Conservation (phyloP, 306 rosid genomes). For the Potentilla sterilis region DNA sequence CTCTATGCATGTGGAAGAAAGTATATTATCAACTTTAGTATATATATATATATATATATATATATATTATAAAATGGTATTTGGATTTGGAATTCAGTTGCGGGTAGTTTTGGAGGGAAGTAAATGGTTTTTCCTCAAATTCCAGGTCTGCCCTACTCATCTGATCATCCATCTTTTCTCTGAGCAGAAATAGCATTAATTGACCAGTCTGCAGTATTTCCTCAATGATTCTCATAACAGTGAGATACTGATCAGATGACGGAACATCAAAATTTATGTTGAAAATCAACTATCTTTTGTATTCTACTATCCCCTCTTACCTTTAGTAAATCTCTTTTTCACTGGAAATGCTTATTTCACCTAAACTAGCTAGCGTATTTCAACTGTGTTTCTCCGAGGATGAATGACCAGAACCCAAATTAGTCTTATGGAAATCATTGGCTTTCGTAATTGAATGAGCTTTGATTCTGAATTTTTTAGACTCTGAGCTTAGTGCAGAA, state of each 20-base stretch:
- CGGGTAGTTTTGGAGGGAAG: slow-evolving; percentile 26
- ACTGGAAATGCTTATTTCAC: background rate
- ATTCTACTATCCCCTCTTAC: background rate
- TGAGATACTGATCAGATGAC: background rate
- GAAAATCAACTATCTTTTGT: background rate
- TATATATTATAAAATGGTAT: slow-evolving; percentile 5
- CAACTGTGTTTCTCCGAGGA: background rate
- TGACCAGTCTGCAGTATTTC: slow-evolving; percentile 42
- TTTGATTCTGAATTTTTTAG: background rate
- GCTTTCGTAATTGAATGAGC: background rate
- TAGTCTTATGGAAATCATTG: background rate
- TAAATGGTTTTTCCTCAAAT: slow-evolving; percentile 15
- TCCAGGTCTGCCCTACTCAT: slow-evolving; percentile 1
- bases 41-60: slow-evolving; percentile 13
- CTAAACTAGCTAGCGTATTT: background rate
- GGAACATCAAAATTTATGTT: slow-evolving; percentile 15
- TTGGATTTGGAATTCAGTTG: slow-evolving; percentile 30
- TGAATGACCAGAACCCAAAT: background rate
- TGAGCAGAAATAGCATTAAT: background rate
- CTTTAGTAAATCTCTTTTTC: background rate
- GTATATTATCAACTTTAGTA: background rate
- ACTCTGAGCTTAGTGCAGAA: slow-evolving; percentile 12
- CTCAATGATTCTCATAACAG: slow-evolving; percentile 34
- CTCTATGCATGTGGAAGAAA: slow-evolving; percentile 15
- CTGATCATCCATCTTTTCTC: slow-evolving; percentile 1